Conservation (phyloP, 306 rosid genomes). For the Acacia confusa region DNA sequence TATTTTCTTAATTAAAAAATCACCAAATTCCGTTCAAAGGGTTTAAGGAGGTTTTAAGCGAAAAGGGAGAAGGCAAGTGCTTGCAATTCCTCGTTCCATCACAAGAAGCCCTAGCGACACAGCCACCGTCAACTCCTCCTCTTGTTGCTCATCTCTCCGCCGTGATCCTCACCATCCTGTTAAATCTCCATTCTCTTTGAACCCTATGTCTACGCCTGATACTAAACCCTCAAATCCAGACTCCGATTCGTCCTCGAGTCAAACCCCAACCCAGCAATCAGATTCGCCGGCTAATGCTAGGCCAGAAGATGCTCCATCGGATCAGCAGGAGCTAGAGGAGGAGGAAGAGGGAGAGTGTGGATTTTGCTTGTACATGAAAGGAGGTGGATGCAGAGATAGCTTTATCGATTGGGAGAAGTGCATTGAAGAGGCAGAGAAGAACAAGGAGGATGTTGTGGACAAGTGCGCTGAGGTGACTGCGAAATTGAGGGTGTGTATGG, state of each 20-base stretch:
- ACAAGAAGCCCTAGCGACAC: background rate
- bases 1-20: background rate
- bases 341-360: constrained; percentile 17
- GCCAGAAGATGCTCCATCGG: background rate
- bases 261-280: background rate
- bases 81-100: background rate
- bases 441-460: constrained; percentile 1
- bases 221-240: background rate
- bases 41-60: constrained; percentile 30
- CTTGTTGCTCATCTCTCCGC: background rate
- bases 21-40: background rate
- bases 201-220: constrained; percentile 15
- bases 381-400: constrained; percentile 20
- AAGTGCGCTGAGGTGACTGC: constrained; percentile 8
- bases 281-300: background rate
- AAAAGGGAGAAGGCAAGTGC: background rate
- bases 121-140: constrained; percentile 2
- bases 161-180: background rate
- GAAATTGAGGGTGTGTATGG: constrained; percentile 15
- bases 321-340: background rate
- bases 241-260: background rate
- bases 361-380: constrained; percentile 19
- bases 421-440: constrained; percentile 21
- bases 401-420: constrained; percentile 17
- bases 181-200: background rate